A percentile compares a stretch with the other conserved stretches of the same genome.
phyloP scores from a whole-genome alignment of 2,329 filamentous ascomycete genomes.

The Xylaria sp. region DNA sequence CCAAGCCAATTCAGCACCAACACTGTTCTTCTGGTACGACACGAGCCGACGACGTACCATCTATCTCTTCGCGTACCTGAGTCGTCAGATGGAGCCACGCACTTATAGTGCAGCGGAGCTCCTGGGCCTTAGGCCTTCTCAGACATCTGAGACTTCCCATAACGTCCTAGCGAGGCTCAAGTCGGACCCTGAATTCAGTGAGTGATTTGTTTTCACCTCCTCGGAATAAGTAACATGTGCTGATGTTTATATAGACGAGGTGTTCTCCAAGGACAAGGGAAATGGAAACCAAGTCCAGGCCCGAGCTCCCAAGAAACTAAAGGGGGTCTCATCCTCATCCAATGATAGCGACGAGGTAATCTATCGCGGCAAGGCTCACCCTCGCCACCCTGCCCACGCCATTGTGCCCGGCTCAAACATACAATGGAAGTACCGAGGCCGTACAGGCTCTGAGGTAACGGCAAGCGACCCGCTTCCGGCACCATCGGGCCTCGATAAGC shows the following conservation, averaged over 20 bases:
- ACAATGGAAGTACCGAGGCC: conserved; percentile 59
- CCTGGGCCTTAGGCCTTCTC: conserved; percentile 53
- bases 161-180: conserved; percentile 40
- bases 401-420: conserved; percentile 37
- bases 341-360: conserved; percentile 53
- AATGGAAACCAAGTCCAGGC: conserved; percentile 38
- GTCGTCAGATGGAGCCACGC: conserved; percentile 56
- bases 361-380: conserved; percentile 52
- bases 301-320: conserved; percentile 46
- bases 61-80: conserved; percentile 56
- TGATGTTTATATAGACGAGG: conserved; percentile 34
- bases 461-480: conserved; percentile 63
- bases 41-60: conserved; percentile 52
- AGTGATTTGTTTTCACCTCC: conserved; percentile 35
- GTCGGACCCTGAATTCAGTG: conserved; percentile 57
- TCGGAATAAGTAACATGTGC: not conserved
- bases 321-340: conserved; percentile 52
- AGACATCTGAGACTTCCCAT: conserved; percentile 19
- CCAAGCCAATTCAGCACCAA: conserved; percentile 49
- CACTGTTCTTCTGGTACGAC: conserved; percentile 55
- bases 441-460: conserved; percentile 57
- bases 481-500: conserved; percentile 63
- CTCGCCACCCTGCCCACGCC: conserved; percentile 35
- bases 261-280: conserved; percentile 47
- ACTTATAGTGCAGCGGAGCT: conserved; percentile 60